phyloP scores from a whole-genome alignment of 2,329 filamentous ascomycete species.

The Periconia sp. region DNA sequence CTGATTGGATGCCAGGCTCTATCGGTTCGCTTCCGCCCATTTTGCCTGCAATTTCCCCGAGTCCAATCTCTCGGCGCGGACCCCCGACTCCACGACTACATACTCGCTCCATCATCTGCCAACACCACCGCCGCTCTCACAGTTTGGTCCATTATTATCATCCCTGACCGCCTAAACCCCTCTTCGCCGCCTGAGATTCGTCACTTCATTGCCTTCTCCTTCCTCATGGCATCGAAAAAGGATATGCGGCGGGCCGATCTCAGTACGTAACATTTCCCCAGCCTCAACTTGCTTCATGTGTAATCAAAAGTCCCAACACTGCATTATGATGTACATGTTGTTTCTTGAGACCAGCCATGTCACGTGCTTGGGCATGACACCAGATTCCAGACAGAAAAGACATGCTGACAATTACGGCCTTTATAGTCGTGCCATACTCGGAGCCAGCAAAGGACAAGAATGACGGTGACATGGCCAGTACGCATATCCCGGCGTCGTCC shows the following conservation, averaged over 20 bases:
- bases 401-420: neutral
- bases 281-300: neutral
- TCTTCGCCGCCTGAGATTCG: constrained; percentile 15
- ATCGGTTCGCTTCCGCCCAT: constrained; percentile 11
- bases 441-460: constrained; percentile 68
- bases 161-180: neutral
- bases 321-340: too few species aligned
- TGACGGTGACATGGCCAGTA: constrained; percentile 71
- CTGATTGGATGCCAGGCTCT: neutral
- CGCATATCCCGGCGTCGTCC: constrained; percentile 20
- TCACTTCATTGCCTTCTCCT: constrained; percentile 19
- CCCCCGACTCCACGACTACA: neutral
- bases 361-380: constrained; percentile 7
- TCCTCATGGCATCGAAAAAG: constrained; percentile 66
- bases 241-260: constrained; percentile 76
- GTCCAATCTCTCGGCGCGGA: neutral
- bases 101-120: constrained; percentile 10
- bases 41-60: neutral
- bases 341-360: neutral
- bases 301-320: constrained; percentile 4
- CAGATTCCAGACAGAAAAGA: constrained; percentile 35
- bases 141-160: constrained; percentile 6
- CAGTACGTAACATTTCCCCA: constrained; percentile 54
- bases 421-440: constrained; percentile 82
- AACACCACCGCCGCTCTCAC: constrained; percentile 3